Evolutionary conservation across 345 rosid species (phyloP).

Genomic region (Zanthoxylum bungeanum): DNA sequence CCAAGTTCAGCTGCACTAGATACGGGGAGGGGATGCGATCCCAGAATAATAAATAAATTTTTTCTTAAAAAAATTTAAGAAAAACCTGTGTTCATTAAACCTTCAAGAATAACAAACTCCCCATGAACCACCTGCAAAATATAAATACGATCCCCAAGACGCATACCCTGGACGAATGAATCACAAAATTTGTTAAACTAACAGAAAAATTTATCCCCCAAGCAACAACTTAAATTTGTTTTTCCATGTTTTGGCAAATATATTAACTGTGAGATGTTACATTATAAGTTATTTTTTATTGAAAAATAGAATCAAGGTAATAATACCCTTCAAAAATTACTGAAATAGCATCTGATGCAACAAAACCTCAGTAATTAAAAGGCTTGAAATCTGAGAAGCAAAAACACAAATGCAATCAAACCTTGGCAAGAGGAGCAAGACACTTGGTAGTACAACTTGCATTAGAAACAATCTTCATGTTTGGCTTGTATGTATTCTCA

Average conservation of each 20-base stretch:
- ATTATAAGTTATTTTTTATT: background rate
- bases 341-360: background rate
- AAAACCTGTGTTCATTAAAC: conserved; percentile 92
- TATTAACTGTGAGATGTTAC: background rate
- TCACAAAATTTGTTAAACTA: background rate
- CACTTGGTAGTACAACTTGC: conserved; percentile 99
- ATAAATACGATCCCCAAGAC: background rate
- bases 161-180: background rate
- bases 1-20: too few relatives aligned
- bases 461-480: conserved; percentile 95
- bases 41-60: too few relatives aligned
- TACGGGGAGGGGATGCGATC: too few relatives aligned
- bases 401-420: conserved; percentile 31
- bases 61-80: too few relatives aligned
- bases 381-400: conserved; percentile 8
- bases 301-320: background rate
- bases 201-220: background rate
- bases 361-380: background rate
- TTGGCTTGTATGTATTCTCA: conserved; percentile 75
- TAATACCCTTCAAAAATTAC: background rate
- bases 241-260: background rate
- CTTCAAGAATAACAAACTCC: conserved; percentile 94
- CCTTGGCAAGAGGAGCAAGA: conserved; percentile 99
- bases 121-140: conserved; percentile 83
- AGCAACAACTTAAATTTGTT: background rate